A percentile compares a stretch with the other conserved stretches of the same genome.
Conservation (phyloP, 106 monocot genomes). For the Apostasia ramifera region DNA sequence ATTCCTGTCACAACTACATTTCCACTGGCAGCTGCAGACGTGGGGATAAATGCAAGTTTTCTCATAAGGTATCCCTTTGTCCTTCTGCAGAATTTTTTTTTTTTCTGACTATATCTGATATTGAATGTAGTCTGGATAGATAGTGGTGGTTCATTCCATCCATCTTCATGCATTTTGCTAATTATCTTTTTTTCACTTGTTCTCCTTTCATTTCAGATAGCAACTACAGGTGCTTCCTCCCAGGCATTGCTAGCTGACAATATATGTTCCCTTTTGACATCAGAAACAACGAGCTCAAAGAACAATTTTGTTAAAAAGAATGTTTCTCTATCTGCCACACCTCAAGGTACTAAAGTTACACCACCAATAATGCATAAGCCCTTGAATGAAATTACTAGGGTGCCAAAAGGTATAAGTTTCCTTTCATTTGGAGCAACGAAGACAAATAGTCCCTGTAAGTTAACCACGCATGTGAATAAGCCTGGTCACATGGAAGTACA, state of each 20-base stretch:
- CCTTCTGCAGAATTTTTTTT: not conserved
- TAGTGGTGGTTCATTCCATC: not conserved
- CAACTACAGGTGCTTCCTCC: slow-evolving; percentile 22
- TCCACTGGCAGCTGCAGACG: slow-evolving; percentile 59
- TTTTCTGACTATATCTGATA: not conserved
- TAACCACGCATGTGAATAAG: slow-evolving; percentile 7
- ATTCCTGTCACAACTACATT: slow-evolving; percentile 66
- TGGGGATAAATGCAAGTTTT: slow-evolving; percentile 83
- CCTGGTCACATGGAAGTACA: slow-evolving; percentile 1
- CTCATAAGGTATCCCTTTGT: slow-evolving; percentile 49
- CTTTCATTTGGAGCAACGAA: slow-evolving; percentile 53
- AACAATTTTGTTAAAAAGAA: slow-evolving; percentile 2
- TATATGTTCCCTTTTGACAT: slow-evolving; percentile 7
- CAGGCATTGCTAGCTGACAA: not conserved
- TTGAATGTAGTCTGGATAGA: not conserved
- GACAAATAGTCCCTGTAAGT: slow-evolving; percentile 4
- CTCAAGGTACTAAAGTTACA: slow-evolving; percentile 4
- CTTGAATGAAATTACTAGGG: slow-evolving; percentile 9
- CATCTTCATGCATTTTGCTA: not conserved
- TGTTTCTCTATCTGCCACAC: not conserved
- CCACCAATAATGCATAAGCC: slow-evolving; percentile 4
- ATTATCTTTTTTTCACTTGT: not conserved
- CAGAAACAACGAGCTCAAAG: slow-evolving; percentile 12
- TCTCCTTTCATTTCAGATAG: slow-evolving; percentile 21
- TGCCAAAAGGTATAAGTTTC: slow-evolving; percentile 67